Percentiles rank a stretch among this genome's conserved stretches.
These are phyloP conservation scores for Sarocladium oryzae DNA, from an alignment of 2,329 filamentous ascomycete genomes.

Conservation along the genomic window DNA sequence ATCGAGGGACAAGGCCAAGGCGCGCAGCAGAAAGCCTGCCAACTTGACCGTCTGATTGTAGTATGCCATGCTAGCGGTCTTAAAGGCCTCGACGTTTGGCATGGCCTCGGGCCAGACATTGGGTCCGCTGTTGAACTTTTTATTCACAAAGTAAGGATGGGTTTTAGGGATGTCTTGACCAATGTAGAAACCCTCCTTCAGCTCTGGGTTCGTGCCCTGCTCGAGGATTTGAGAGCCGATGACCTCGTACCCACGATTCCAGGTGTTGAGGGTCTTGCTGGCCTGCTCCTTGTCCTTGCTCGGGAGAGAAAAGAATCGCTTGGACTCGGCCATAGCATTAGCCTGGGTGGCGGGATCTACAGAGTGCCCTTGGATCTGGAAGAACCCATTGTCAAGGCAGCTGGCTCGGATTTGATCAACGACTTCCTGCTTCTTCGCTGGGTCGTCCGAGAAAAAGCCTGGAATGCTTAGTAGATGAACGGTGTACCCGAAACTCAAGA, in stretches of 20 bases:
- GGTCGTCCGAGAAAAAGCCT: conserved; percentile 17
- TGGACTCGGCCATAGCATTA: conserved; percentile 32
- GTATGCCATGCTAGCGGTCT: conserved; percentile 31
- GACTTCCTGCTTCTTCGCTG: conserved; percentile 21
- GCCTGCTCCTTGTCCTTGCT: conserved; percentile 37
- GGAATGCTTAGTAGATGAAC: too few species aligned
- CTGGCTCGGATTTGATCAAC: conserved; percentile 32
- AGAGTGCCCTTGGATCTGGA: conserved; percentile 44
- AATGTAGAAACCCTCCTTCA: conserved; percentile 35
- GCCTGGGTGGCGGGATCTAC: conserved; percentile 34
- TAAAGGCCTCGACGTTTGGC: conserved; percentile 26
- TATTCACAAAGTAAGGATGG: conserved; percentile 34
- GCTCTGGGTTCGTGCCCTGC: conserved; percentile 35
- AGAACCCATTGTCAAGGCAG: conserved; percentile 44
- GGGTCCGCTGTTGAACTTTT: conserved; percentile 33
- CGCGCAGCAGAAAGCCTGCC: conserved; percentile 32
- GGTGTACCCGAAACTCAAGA: too few species aligned
- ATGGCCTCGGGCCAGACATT: conserved; percentile 37
- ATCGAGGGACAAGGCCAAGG: conserved; percentile 35
- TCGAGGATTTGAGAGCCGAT: conserved; percentile 39
- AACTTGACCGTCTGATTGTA: conserved; percentile 32
- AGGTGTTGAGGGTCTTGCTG: conserved; percentile 28
- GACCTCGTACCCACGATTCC: conserved; percentile 44
- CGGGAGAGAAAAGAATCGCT: conserved; percentile 42
- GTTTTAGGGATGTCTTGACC: conserved; percentile 32